Base-by-base conservation (phyloP, 1,284 basidiomycete genomes). In the Cutaneotrichosporon arboriforme region DNA sequence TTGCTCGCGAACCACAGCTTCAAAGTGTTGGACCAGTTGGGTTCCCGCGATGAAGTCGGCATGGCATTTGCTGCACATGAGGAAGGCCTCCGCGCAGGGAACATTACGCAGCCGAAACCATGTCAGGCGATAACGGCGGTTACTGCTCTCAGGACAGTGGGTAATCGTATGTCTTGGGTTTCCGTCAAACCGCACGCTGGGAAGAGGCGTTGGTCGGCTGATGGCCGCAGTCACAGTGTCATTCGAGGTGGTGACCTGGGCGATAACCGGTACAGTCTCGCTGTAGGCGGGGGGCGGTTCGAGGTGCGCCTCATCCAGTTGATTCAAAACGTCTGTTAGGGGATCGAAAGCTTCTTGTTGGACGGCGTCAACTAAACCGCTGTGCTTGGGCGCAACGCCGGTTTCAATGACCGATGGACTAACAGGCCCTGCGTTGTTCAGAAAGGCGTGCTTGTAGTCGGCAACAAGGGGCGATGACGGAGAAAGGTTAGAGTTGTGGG, bases 11-110 rank as follows among this genome's bases (percentile, higher is more conserved):
- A 45, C 31, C 33, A 34, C 43, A 20, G 35, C 26, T 10, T 31
- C 43, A 15, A 45, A 45, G 18, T 34, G 31, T 13, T 35, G 21
- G 5, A 18, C 43, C 18, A 20, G 35, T 5, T 31, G 43, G 10
- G 33, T 45, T 12, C 21, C 43, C 4, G 43, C 43, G 4, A 45
- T 31, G 31, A 45, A 35, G 33, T 45, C 43, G 17, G n/a, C 15
- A 33, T 45, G 43, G 18, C 43, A 45, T 33, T 45, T 45, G 17
- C 31, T 35, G 18, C 43, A 45, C 43, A 45, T 35, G 13, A 45
- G 43, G 43, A 45, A 45, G 20, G 34, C 33, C 1, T 34, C 33
- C 13, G 4, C 4, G 7, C 31, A 31, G 18, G 17, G 31, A 8
- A 31, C 10, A 31, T 31, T 31, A 7, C 43, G 31, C 31, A 45